Evolutionary conservation across 208 protist genomes (phyloP).

Genomic region (Wallacemonas sp.): DNA sequence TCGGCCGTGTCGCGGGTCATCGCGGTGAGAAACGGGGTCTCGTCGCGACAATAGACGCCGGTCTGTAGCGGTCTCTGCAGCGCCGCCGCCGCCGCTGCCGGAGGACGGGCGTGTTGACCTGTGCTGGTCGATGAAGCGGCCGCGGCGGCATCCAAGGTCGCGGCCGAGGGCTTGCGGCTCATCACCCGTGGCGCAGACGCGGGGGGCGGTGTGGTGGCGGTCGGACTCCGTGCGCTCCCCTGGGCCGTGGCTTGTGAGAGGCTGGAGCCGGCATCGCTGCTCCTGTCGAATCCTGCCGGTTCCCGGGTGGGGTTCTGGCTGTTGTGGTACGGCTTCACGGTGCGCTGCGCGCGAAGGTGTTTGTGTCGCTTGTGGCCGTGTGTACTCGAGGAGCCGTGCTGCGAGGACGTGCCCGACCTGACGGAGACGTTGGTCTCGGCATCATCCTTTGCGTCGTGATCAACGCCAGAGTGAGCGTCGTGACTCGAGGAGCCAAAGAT

Average conservation of each 20-base stretch:
- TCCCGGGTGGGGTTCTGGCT: no score
- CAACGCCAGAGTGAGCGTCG: not conserved
- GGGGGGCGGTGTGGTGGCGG: no score
- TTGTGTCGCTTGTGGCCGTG: constrained; percentile 14
- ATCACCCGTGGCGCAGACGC: no score
- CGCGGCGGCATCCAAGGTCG: not conserved
- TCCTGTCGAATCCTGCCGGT: not conserved
- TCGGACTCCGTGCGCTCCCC: no score
- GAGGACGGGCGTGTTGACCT: not conserved
- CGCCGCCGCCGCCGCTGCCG: not conserved
- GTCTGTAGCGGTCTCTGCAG: not conserved
- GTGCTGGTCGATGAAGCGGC: not conserved
- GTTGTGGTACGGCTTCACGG: constrained; percentile 29
- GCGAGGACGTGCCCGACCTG: not conserved
- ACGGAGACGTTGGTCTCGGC: not conserved
- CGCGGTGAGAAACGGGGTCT: constrained; percentile 29
- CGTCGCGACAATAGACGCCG: constrained; percentile 11
- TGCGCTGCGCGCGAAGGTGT: constrained; percentile 4
- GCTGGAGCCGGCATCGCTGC: not conserved
- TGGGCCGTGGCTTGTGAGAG: not conserved
- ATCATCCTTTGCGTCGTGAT: not conserved
- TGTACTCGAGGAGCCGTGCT: not conserved
- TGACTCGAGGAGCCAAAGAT: not conserved
- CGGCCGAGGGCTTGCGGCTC: not conserved
- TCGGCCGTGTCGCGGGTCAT: constrained; percentile 34